Base-by-base conservation (phyloP, 306 rosid genomes). In the Rosa lucieae region DNA sequence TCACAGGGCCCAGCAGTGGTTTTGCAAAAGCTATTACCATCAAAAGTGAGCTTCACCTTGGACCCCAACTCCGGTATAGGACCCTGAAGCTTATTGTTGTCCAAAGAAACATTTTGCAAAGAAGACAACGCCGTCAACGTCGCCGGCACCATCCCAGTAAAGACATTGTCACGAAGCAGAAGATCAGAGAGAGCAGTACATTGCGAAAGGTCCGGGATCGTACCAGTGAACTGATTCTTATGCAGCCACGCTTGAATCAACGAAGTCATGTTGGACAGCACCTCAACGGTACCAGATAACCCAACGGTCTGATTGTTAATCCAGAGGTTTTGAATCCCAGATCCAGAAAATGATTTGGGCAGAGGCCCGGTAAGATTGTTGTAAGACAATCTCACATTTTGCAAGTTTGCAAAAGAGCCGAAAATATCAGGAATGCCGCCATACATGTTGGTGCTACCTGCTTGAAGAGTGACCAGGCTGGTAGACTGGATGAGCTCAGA, bases 161-260 rank as follows among this genome's bases (percentile, higher is more conserved):
- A 79, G 69, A 21, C 74, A 58, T 93, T 93, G 63, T 90, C 94
- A n/a, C 97, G 69, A 6, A 93, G 95, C 87, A 90, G 97, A 67
- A 91, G 86, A 85, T 91, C 92, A 39, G 78, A 79, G 81, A 93
- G 67, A 66, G 12, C 2, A 6, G 53, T 78, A 47, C 90, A 89
- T 2, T 83, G 80, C 0, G 97, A 87, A 58, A 91, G 70, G 67
- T 93, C 90, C 0, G 98, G 95, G 68, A 93, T 89, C 42, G 85
- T 80, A 47, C 95, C 95, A 0, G 87, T 84, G 84, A 94, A 92
- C 55, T 63, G 86, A 68, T 94, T 94, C 77, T 85, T 84, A 0
- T 92, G 93, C 37, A 94, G 90, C 99, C 99, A 92, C 1, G 81
- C 91, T 84, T 91, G 95, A 68, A 46, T 18, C 81, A 91, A 77